These are phyloP conservation scores for Adiantum capillusveneris DNA, from an alignment of 75 land plant species.

Conservation along the genomic window DNA sequence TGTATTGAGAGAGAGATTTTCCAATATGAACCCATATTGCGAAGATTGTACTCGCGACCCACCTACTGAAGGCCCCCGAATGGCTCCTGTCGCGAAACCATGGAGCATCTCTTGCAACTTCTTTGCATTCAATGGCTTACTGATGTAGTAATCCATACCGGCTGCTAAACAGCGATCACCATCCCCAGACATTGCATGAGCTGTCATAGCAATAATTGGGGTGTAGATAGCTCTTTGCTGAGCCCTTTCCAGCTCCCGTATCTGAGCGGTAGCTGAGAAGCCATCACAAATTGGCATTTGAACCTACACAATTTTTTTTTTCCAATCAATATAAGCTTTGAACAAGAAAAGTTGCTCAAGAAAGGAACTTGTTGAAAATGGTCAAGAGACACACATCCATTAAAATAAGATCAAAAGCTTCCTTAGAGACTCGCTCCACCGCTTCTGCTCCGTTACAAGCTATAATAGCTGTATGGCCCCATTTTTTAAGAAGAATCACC, in stretches of 20 bases:
- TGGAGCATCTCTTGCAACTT: not conserved
- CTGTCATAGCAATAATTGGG: conserved; percentile 66
- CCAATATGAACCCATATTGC: too few relatives aligned
- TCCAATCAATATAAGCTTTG: too few relatives aligned
- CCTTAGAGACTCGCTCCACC: conserved; percentile 18
- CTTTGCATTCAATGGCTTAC: not conserved
- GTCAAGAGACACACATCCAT: conserved; percentile 29
- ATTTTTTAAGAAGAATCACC: conserved; percentile 18
- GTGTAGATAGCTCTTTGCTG: conserved; percentile 16
- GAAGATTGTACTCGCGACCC: too few relatives aligned
- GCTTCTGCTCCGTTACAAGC: conserved; percentile 29
- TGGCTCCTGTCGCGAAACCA: too few relatives aligned
- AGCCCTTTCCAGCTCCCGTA: conserved; percentile 39
- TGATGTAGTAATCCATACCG: conserved; percentile 58
- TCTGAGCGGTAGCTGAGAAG: conserved; percentile 43
- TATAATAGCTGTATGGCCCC: conserved; percentile 26
- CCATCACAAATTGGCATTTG: conserved; percentile 79
- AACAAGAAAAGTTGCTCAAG: too few relatives aligned
- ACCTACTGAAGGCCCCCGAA: too few relatives aligned
- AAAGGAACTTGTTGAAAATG: conserved; percentile 1
- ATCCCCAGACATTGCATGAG: conserved; percentile 40
- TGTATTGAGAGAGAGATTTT: too few relatives aligned
- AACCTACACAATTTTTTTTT: too few relatives aligned
- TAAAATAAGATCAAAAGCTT: conserved; percentile 26
- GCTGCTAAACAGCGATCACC: conserved; percentile 21